Evolutionary conservation across 2,329 filamentous ascomycete genomes (phyloP).

Genomic region (Bisporella sp.): DNA sequence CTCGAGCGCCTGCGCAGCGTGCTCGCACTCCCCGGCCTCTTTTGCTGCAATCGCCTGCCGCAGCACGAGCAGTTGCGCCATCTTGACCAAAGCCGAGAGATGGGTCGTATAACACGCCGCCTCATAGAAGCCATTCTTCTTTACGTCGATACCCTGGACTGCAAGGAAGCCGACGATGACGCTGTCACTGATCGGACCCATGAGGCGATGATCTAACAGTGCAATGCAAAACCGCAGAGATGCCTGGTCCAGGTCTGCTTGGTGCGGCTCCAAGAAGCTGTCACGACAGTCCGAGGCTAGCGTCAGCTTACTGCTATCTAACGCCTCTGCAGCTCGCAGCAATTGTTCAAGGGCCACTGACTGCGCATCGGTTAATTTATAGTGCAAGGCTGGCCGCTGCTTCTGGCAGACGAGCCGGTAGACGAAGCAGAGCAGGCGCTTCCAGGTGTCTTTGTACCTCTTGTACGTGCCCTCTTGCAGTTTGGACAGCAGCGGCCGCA

Average conservation of each 20-base stretch:
- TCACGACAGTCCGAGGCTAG: no score
- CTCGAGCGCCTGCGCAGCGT: slow-evolving; percentile 4
- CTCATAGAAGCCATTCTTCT: background rate
- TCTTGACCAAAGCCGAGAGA: slow-evolving; percentile 8
- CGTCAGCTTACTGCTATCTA: no score
- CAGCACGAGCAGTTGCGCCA: slow-evolving; percentile 4
- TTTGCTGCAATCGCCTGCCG: slow-evolving; percentile 3
- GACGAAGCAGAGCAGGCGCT: slow-evolving; percentile 9
- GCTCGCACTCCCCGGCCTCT: slow-evolving; percentile 1
- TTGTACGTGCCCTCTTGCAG: slow-evolving; percentile 5
- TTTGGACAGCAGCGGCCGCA: slow-evolving; percentile 1
- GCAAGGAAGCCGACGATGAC: no score
- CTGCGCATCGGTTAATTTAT: background rate
- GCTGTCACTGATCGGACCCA: slow-evolving; percentile 4
- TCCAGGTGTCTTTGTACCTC: slow-evolving; percentile 7
- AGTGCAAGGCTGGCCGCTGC: background rate
- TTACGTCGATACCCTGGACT: slow-evolving; percentile 4
- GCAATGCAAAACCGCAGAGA: slow-evolving; percentile 2
- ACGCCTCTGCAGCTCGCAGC: background rate
- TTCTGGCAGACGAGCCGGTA: slow-evolving; percentile 5
- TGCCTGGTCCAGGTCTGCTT: slow-evolving; percentile 4
- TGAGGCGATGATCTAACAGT: slow-evolving; percentile 4
- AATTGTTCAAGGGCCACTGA: background rate
- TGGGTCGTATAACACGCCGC: slow-evolving; percentile 1
- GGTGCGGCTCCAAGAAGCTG: no score